phyloP scores from a whole-genome alignment of 2,329 filamentous ascomycete species.

The Incumbomyces lentus region DNA sequence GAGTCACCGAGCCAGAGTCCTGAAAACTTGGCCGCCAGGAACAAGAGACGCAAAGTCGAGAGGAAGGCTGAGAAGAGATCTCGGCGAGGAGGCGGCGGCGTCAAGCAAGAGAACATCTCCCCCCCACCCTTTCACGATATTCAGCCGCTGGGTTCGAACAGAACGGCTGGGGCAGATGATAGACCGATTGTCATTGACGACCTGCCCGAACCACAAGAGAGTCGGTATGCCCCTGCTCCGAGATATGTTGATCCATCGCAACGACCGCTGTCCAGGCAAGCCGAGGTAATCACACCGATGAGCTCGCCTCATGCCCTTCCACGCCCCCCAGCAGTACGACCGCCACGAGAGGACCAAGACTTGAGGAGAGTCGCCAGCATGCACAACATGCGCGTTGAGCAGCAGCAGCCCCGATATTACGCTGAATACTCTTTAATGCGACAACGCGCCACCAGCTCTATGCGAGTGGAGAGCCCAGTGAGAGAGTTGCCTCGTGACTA shows the following conservation, averaged over 20 bases:
- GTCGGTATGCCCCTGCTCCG: slow-evolving; percentile 15
- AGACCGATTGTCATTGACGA: slow-evolving; percentile 41
- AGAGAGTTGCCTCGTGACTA: slow-evolving; percentile 27
- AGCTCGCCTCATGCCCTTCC: slow-evolving; percentile 30
- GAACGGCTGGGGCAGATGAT: slow-evolving; percentile 28
- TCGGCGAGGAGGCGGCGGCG: slow-evolving; percentile 26
- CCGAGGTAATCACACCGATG: slow-evolving; percentile 22
- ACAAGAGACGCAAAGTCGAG: slow-evolving; percentile 43
- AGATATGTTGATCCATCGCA: slow-evolving; percentile 18
- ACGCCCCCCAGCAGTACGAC: slow-evolving; percentile 24
- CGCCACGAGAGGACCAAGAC: slow-evolving; percentile 33
- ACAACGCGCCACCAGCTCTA: slow-evolving; percentile 30
- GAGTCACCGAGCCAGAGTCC: slow-evolving; percentile 12
- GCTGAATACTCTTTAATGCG: slow-evolving; percentile 27
- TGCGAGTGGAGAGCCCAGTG: slow-evolving; percentile 29
- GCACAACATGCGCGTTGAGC: slow-evolving; percentile 32
- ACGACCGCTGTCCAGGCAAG: slow-evolving; percentile 14
- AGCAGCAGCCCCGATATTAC: slow-evolving; percentile 31
- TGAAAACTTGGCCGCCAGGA: slow-evolving; percentile 32
- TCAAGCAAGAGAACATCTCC: slow-evolving; percentile 54
- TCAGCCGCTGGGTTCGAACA: slow-evolving; percentile 30
- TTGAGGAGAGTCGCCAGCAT: slow-evolving; percentile 38
- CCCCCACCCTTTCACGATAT: slow-evolving; percentile 45
- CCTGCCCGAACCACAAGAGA: slow-evolving; percentile 26
- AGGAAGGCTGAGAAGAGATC: slow-evolving; percentile 26